Evolutionary conservation across 106 monocot species (phyloP).

Genomic region (Dioscorea alata): DNA sequence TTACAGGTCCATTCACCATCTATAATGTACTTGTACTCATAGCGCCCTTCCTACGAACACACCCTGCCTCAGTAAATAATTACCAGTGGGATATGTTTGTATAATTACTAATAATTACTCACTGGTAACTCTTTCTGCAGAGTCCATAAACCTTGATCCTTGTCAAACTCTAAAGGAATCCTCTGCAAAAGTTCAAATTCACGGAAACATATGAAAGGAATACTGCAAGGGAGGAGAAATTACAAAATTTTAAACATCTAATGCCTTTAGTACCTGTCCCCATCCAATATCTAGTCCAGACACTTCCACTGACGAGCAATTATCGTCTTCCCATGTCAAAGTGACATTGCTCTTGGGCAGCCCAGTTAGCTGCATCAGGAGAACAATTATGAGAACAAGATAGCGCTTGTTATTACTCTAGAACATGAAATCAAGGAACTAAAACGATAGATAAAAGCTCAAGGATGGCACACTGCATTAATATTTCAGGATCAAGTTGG

Average conservation of each 20-base stretch:
- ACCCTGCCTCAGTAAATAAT: no score
- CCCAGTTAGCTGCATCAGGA: conserved; percentile 56
- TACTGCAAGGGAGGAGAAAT: not conserved
- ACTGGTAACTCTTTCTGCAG: conserved; percentile 79
- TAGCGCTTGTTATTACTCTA: no score
- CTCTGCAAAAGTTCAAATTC: conserved; percentile 40
- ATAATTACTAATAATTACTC: conserved; percentile 22
- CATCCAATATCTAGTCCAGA: conserved; percentile 99
- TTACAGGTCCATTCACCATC: conserved; percentile 82
- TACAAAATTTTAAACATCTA: not conserved
- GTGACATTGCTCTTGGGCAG: conserved; percentile 39
- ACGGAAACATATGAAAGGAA: no score
- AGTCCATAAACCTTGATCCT: conserved; percentile 56
- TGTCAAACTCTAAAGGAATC: conserved; percentile 68
- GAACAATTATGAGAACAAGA: no score
- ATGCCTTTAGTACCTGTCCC: conserved; percentile 63
- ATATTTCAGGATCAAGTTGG: no score
- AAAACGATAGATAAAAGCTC: no score
- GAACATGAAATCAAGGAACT: no score
- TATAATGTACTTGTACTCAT: conserved; percentile 94
- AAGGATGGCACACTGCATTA: no score
- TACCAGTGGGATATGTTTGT: no score
- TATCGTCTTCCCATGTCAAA: conserved; percentile 53
- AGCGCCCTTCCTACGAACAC: conserved; percentile 58
- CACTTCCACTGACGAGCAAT: conserved; percentile 73